Base-by-base conservation (phyloP, 2,329 filamentous ascomycete species). In the Microsporum audouinii region DNA sequence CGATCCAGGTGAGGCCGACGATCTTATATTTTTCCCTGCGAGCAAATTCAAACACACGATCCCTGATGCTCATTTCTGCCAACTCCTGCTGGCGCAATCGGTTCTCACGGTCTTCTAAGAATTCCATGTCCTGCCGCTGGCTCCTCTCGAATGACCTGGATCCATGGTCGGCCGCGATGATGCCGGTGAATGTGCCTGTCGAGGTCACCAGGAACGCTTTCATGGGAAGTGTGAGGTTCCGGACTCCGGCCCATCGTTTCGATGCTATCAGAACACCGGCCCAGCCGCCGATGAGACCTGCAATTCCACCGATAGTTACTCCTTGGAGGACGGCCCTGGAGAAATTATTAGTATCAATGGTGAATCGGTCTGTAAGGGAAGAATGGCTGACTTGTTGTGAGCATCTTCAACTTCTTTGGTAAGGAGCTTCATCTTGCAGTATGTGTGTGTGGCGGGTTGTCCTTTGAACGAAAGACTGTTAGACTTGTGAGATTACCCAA, bases 371-470 rank as follows among this genome's bases (percentile, higher is more conserved):
- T 53, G n/a, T 34, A n/a, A 14, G 31, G 33, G 62, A 43, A 58
- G 66, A 65, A 10, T 5, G 8, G 41, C 77, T 58, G 76, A 85
- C 83, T 80, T 78, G 83, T 95, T 96, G 82, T 96, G 91, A 60
- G 83, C 88, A 63, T 80, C 74, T 78, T 96, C 91, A 78, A 96
- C 89, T 83, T 96, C 90, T 74, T 92, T 90, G 69, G 88, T 95
- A 73, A 97, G 82, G 72, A 97, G 80, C 87, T 96, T 97, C 94
- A 97, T 99, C 65, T 58, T 80, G 75, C 12, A 14, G 14, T 55
- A 47, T 47, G 17, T 43, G 39, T 17, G 12, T 43, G n/a, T 43
- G n/a, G 7, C n/a, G n/a, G 12, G 10, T 36, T 17, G 17, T 17
- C 17, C 17, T 17, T 17, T 36, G 34, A 36, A 12, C 38, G 43